Evolutionary conservation across 148 eudicot genomes (phyloP).

Genomic region (Camellia lanceoleosa): DNA sequence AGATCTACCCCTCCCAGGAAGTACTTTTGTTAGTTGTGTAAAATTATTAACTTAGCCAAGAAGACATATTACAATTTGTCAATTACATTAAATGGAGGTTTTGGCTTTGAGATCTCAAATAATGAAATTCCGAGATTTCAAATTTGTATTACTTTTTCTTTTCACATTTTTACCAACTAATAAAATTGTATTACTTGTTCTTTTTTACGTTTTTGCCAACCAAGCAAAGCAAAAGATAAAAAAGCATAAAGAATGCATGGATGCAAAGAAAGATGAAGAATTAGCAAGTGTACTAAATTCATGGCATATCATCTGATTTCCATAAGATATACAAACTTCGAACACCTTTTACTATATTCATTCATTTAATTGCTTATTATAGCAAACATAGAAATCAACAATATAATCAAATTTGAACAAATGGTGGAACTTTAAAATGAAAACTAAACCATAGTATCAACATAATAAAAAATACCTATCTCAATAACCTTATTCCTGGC

Average conservation of each 20-base stretch:
- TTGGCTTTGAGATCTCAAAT: background rate
- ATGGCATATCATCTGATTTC: background rate
- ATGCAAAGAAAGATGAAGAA: background rate
- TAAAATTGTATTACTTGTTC: too few relatives aligned
- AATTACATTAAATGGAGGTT: background rate
- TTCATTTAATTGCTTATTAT: background rate
- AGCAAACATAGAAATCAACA: background rate
- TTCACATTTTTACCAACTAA: background rate
- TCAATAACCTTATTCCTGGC: constrained; percentile 67
- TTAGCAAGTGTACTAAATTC: background rate
- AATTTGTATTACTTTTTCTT: background rate
- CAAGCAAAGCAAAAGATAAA: background rate
- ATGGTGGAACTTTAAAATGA: background rate
- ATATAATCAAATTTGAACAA: background rate
- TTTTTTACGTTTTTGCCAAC: too few relatives aligned
- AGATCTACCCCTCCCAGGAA: too few relatives aligned
- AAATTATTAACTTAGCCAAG: too few relatives aligned
- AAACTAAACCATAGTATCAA: background rate
- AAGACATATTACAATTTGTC: too few relatives aligned
- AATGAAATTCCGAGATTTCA: too few relatives aligned
- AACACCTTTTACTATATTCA: background rate
- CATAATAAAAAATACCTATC: constrained; percentile 48
- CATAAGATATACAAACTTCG: background rate
- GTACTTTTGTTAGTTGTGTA: too few relatives aligned
- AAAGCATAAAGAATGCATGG: background rate